Evolutionary conservation across 75 land plant species (phyloP), one percentile per base, ranked within the genome.

Genomic region (Pinus taeda): DNA sequence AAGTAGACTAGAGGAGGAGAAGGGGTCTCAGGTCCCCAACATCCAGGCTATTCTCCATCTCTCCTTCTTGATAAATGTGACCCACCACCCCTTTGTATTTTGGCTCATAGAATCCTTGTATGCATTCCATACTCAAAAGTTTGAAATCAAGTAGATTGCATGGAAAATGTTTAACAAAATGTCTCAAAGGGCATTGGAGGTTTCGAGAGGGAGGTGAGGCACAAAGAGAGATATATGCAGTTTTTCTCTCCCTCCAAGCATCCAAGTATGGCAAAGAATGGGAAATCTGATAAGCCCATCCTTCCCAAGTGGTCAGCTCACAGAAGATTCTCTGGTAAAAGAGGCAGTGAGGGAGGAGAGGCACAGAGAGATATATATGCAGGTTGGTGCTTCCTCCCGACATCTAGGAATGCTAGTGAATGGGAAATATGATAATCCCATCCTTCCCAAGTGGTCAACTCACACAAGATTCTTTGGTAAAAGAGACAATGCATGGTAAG

Each of bases 341-440:
- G 71, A 69, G 71, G 71, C 71, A 69, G 71, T 69, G 71, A 69
- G n/a, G n/a, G n/a, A n/a, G n/a, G n/a, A n/a, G n/a, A n/a, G n/a
- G n/a, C n/a, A n/a, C n/a, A n/a, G n/a, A n/a, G n/a, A n/a, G n/a
- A n/a, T n/a, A n/a, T n/a, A n/a, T n/a, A n/a, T n/a, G n/a, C n/a
- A n/a, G n/a, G n/a, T n/a, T n/a, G n/a, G n/a, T n/a, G n/a, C n/a
- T n/a, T n/a, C n/a, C n/a, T n/a, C n/a, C n/a, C n/a, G n/a, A n/a
- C n/a, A n/a, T n/a, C n/a, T n/a, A n/a, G n/a, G n/a, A n/a, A n/a
- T n/a, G n/a, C n/a, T n/a, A n/a, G n/a, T n/a, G n/a, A n/a, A n/a
- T n/a, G n/a, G n/a, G n/a, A 26, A 0, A 26, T 26, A 26, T 26
- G 26, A 26, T 0, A 26, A 26, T 26, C 26, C 26, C n/a, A n/a